Conservation (phyloP, 345 rosid species). For the Gossypium sturtianum region DNA sequence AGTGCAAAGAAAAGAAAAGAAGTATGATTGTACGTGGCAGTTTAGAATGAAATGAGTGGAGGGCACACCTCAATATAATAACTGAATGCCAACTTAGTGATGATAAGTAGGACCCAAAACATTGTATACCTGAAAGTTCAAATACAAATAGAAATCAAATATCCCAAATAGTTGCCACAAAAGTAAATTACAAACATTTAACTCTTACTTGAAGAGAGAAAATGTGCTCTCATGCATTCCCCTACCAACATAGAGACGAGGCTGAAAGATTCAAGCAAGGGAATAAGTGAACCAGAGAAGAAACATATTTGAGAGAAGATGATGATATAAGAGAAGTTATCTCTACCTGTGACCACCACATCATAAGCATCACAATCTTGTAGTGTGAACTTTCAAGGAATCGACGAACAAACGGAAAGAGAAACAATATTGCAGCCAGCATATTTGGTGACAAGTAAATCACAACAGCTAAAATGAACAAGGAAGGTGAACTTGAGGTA, state of each 20-base stretch:
- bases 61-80: constrained; percentile 80
- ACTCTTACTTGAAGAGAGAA: constrained; percentile 83
- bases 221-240: constrained; percentile 97
- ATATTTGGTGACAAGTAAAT: constrained; percentile 89
- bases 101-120: constrained; percentile 84
- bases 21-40: background rate
- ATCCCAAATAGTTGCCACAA: background rate
- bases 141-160: background rate
- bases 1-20: background rate
- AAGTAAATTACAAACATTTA: constrained; percentile 2
- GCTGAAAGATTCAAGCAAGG: constrained; percentile 43
- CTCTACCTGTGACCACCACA: constrained; percentile 99
- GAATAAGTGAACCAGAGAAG: constrained; percentile 1
- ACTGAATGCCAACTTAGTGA: constrained; percentile 92
- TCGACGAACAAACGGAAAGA: constrained; percentile 85
- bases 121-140: constrained; percentile 68
- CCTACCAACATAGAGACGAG: constrained; percentile 97
- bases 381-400: constrained; percentile 89
- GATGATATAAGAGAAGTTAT: background rate
- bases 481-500: constrained; percentile 60
- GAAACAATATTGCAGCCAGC: constrained; percentile 79
- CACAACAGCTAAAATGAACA: constrained; percentile 78
- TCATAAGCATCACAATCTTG: constrained; percentile 86
- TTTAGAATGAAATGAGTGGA: constrained; percentile 6
- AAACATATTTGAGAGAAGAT: background rate